A percentile compares a stretch with the other conserved stretches of the same genome.
phyloP scores from a whole-genome alignment of 2,329 filamentous ascomycete genomes.

The Zelopaecilomyces penicillatus region DNA sequence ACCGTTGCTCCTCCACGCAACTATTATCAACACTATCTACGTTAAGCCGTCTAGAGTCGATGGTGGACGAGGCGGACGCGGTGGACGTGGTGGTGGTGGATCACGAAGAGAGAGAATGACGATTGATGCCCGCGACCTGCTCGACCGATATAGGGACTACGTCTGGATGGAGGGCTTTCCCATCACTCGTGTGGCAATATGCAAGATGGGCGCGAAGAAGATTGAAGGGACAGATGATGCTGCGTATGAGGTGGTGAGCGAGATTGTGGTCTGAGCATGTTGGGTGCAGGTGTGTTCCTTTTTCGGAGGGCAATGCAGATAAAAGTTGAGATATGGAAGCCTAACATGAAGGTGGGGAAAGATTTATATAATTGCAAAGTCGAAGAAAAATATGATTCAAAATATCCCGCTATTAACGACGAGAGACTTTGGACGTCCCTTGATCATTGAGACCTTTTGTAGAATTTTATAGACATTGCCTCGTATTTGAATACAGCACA shows the following conservation, averaged over 20 bases:
- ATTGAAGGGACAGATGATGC: constrained; percentile 44
- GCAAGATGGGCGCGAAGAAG: constrained; percentile 78
- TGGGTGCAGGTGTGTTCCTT: too few species aligned
- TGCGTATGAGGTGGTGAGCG: constrained; percentile 45
- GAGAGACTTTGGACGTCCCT: too few species aligned
- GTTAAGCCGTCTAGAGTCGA: constrained; percentile 30
- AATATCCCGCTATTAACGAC: too few species aligned
- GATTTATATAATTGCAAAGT: too few species aligned
- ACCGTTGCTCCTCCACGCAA: constrained; percentile 71
- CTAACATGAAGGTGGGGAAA: too few species aligned
- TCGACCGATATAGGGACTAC: constrained; percentile 54
- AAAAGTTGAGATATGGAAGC: too few species aligned
- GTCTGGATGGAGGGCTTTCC: constrained; percentile 62
- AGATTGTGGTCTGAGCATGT: constrained; percentile 30
- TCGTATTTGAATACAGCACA: too few species aligned
- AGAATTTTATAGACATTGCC: too few species aligned
- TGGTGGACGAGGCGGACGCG: constrained; percentile 16
- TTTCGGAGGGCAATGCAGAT: too few species aligned
- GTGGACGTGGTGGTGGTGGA: constrained; percentile 15
- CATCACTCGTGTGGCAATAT: constrained; percentile 68
- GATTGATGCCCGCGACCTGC: constrained; percentile 46
- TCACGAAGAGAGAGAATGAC: constrained; percentile 32
- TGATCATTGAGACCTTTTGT: too few species aligned
- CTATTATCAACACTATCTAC: constrained; percentile 79
- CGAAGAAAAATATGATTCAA: too few species aligned